phyloP scores from a whole-genome alignment of 495 filamentous ascomycete species.

The Penicillium cosmopolitanum region DNA sequence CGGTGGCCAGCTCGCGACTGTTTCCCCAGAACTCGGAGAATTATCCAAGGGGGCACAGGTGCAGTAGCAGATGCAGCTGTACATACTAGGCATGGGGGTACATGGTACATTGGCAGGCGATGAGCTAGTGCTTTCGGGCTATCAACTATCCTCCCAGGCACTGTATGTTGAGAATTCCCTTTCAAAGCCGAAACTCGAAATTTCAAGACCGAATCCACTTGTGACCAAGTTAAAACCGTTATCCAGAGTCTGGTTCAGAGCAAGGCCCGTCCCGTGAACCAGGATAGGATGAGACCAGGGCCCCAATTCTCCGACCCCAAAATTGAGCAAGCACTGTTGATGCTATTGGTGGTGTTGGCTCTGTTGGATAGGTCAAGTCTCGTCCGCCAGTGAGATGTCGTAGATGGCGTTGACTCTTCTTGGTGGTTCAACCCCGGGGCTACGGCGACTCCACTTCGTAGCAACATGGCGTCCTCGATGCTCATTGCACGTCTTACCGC shows the following conservation, averaged over 20 bases:
- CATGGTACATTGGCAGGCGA: too few species aligned
- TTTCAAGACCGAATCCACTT: background rate
- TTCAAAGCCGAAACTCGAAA: background rate
- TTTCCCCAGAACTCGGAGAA: conserved; percentile 27
- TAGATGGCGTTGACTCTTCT: conserved; percentile 5
- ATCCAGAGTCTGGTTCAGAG: conserved; percentile 26
- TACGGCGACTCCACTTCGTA: conserved; percentile 5
- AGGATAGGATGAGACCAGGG: background rate
- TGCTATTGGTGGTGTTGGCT: background rate
- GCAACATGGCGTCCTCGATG: conserved; percentile 1
- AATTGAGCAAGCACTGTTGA: background rate
- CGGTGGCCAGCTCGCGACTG: background rate
- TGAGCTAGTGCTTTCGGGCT: too few species aligned
- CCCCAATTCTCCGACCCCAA: background rate
- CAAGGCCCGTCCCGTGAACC: conserved; percentile 34
- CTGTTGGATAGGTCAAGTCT: conserved; percentile 1
- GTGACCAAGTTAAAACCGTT: conserved; percentile 14
- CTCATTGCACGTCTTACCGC: conserved; percentile 20
- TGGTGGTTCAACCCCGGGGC: background rate
- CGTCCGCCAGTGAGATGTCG: conserved; percentile 6
- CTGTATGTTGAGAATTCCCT: background rate
- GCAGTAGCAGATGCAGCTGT: conserved; percentile 1
- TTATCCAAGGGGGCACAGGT: conserved; percentile 21
- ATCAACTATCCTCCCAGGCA: too few species aligned
- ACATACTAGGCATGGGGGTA: too few species aligned